phyloP scores from a whole-genome alignment of 1,139 yeast genomes.

The Candida tetrigidarum region DNA sequence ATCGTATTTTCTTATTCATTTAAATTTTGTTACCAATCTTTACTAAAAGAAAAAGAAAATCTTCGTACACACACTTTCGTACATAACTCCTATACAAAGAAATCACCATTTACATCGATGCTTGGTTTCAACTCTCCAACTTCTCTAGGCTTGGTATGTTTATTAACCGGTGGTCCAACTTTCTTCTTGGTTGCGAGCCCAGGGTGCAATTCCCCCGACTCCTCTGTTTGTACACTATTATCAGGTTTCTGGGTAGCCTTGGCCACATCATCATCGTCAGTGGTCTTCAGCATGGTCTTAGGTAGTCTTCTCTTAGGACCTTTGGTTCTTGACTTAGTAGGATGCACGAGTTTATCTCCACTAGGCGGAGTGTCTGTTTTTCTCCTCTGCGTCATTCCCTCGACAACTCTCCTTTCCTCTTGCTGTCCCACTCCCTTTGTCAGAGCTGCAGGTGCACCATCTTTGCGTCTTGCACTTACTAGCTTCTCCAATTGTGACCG shows the following conservation, averaged over 20 bases:
- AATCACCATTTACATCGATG: slow-evolving; percentile 38
- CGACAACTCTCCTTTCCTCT: slow-evolving; percentile 13
- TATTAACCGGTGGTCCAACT: slow-evolving; percentile 35
- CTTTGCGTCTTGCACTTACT: slow-evolving; percentile 9
- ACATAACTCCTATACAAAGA: slow-evolving; percentile 24
- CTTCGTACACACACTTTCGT: not conserved
- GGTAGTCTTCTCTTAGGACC: slow-evolving; percentile 83
- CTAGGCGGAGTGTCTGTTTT: slow-evolving; percentile 15
- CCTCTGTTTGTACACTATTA: too few species aligned
- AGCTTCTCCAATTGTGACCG: slow-evolving; percentile 27
- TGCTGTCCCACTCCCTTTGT: too few species aligned
- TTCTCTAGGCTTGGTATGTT: slow-evolving; percentile 31
- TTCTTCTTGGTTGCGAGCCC: slow-evolving; percentile 15
- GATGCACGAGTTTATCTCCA: slow-evolving; percentile 50
- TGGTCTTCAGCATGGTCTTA: slow-evolving; percentile 23
- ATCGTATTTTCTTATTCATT: too few species aligned
- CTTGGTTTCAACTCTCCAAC: slow-evolving; percentile 31
- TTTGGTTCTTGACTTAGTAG: slow-evolving; percentile 64
- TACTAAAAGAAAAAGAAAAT: not conserved
- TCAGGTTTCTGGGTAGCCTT: too few species aligned
- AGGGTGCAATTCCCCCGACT: too few species aligned
- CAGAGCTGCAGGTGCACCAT: not conserved
- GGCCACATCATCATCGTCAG: too few species aligned
- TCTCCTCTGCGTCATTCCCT: slow-evolving; percentile 15
- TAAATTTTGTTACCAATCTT: not conserved